phyloP scores from a whole-genome alignment of 2,329 filamentous ascomycete genomes.

The Thelonectria blattea region DNA sequence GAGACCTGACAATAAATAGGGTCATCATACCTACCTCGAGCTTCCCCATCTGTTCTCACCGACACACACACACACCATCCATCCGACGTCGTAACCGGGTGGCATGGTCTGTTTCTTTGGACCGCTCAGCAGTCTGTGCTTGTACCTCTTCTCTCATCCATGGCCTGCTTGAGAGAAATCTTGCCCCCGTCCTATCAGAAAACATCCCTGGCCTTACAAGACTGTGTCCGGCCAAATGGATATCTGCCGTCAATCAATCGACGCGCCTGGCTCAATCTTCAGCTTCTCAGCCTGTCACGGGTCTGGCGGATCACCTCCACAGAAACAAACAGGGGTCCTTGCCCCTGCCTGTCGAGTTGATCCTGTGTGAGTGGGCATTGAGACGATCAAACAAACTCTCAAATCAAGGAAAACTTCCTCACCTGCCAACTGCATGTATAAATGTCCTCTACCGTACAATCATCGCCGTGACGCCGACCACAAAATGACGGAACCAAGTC shows the following conservation, averaged over 20 bases:
- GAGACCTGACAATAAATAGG: not conserved
- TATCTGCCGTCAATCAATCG: conserved; percentile 10
- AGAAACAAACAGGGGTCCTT: not conserved
- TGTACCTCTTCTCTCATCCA: not conserved
- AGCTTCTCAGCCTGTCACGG: conserved; percentile 28
- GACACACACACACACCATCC: conserved; percentile 7
- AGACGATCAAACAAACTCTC: conserved; percentile 1
- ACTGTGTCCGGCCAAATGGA: conserved; percentile 3
- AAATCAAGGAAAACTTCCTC: conserved; percentile 3
- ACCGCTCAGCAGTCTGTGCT: conserved; percentile 19
- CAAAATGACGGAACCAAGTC: conserved; percentile 12
- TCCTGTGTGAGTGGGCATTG: conserved; percentile 26
- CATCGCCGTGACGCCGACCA: conserved; percentile 12
- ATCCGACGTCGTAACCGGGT: not conserved
- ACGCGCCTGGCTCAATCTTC: not conserved
- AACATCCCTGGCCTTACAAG: conserved; percentile 5
- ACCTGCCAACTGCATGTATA: conserved; percentile 15
- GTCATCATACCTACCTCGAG: not conserved
- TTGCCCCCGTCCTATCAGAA: not conserved
- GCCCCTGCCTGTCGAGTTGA: conserved; percentile 3
- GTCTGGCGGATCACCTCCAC: conserved; percentile 29
- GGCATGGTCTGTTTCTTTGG: not conserved
- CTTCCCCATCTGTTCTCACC: conserved; percentile 12
- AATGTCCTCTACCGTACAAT: conserved; percentile 31
- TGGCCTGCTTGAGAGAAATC: conserved; percentile 4